These are phyloP conservation scores for Linnemannia zychae DNA, from an alignment of 192 early-diverging fungal species.

Conservation along the genomic window DNA sequence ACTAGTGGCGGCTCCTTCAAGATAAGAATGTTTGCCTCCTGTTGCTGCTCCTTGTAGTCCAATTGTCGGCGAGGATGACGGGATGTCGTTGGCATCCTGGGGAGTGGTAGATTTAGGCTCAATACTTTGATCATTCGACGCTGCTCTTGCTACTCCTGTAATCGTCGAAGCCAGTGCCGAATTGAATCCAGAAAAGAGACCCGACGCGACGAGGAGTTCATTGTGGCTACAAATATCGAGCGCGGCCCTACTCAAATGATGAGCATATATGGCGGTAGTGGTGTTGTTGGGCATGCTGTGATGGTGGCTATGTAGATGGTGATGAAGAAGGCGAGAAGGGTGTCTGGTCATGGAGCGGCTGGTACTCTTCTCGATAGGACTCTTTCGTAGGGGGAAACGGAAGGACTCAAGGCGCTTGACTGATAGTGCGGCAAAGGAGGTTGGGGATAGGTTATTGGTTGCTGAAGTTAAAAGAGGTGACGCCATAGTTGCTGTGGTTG, in stretches of 20 bases:
- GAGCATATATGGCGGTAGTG: neutral
- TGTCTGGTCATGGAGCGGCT: neutral
- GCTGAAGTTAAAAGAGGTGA: neutral
- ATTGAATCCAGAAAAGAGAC: neutral
- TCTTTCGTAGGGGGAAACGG: constrained; percentile 23
- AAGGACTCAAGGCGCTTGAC: constrained; percentile 17
- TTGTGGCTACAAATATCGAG: neutral
- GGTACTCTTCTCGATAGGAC: neutral
- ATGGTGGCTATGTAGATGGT: constrained; percentile 19
- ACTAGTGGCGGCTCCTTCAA: neutral
- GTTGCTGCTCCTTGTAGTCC: neutral
- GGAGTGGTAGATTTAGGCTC: no score
- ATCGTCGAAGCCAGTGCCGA: neutral
- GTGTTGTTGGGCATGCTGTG: constrained; percentile 27
- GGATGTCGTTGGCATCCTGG: neutral
- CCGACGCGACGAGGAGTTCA: neutral
- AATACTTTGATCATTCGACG: no score
- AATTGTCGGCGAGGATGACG: neutral
- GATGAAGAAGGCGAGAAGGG: neutral
- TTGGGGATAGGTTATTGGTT: neutral
- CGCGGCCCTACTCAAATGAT: neutral
- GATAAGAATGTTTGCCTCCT: neutral
- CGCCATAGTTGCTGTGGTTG: neutral
- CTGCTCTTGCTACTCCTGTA: neutral
- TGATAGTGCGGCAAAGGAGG: neutral